These are phyloP conservation scores for Neoscytalidium dimidiatum DNA, from an alignment of 2,329 filamentous ascomycete species.

Conservation along the genomic window DNA sequence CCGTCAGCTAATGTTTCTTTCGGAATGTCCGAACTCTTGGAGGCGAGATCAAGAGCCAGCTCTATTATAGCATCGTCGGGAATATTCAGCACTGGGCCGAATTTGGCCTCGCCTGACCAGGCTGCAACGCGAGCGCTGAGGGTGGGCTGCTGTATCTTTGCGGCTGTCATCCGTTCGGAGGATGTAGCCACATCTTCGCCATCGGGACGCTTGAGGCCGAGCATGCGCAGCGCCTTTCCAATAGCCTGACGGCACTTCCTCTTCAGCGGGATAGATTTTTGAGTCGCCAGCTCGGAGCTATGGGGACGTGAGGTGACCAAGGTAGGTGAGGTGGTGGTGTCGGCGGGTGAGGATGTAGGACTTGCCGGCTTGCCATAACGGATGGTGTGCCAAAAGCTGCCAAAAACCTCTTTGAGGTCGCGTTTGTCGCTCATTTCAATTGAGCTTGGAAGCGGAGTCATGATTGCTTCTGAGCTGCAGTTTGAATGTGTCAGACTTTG, in stretches of 20 bases:
- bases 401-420: neutral
- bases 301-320: neutral
- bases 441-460: too few species aligned
- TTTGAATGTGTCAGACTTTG: too few species aligned
- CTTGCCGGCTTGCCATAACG: neutral
- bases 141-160: neutral
- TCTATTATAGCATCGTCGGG: neutral
- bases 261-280: neutral
- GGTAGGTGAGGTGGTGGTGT: neutral
- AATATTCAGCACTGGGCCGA: neutral
- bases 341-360: neutral
- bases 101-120: neutral
- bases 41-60: conserved; percentile 3
- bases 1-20: neutral
- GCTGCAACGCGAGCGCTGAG: neutral
- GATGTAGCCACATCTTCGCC: neutral
- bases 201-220: neutral
- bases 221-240: neutral
- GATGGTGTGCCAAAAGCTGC: neutral
- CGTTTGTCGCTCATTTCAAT: neutral
- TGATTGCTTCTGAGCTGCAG: too few species aligned
- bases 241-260: neutral
- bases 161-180: neutral
- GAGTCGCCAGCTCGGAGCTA: neutral
- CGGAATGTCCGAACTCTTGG: neutral